Evolutionary conservation across 441 rosid genomes (phyloP).

Genomic region (Adansonia madagascariensis): DNA sequence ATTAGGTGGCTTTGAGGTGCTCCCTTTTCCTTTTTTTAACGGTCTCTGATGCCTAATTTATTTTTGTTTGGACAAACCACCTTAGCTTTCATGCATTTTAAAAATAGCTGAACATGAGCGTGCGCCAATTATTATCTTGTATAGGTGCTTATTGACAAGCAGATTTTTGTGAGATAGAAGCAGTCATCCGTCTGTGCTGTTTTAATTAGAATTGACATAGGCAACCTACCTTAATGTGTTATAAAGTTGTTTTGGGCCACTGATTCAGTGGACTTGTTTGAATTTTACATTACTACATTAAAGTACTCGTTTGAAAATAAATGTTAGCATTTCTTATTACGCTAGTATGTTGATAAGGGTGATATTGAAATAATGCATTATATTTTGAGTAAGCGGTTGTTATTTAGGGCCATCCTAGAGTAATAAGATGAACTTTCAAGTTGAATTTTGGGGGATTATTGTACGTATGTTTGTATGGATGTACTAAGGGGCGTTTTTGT

Average conservation of each 20-base stretch:
- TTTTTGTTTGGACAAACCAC: neutral
- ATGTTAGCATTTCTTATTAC: neutral
- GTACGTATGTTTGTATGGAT: neutral
- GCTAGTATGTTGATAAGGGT: neutral
- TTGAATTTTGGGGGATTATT: neutral
- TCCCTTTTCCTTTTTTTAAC: neutral
- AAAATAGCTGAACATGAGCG: neutral
- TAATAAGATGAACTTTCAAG: neutral
- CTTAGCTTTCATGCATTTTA: neutral
- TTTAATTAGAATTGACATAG: neutral
- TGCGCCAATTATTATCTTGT: neutral
- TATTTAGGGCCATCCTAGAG: neutral
- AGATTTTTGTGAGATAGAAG: neutral
- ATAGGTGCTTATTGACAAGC: neutral
- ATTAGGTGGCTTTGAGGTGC: neutral
- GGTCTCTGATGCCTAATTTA: neutral
- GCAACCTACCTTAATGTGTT: neutral
- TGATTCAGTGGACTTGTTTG: neutral
- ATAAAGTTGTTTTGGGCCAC: neutral
- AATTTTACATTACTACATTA: neutral
- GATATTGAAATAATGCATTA: neutral
- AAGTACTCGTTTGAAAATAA: neutral
- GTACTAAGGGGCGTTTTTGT: neutral
- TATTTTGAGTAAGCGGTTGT: neutral
- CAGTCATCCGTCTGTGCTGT: neutral